Evolutionary conservation across 805 yeast genomes (phyloP).

Genomic region (Hanseniaspora pseudoguilliermondii): DNA sequence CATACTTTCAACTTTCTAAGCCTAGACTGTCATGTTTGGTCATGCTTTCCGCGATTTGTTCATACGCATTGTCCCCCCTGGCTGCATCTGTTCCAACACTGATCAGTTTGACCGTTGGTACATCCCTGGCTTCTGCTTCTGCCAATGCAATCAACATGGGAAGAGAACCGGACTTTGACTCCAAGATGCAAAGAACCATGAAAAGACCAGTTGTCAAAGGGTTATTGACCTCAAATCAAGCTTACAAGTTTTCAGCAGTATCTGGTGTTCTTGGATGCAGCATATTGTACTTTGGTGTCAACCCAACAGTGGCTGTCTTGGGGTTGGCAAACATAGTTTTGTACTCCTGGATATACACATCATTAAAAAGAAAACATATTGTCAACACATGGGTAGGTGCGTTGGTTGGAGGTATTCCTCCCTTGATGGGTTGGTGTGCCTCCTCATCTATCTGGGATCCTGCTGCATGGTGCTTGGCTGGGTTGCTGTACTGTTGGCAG

Average conservation of each 20-base stretch:
- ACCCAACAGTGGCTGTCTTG: conserved; percentile 68
- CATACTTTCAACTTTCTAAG: conserved; percentile 73
- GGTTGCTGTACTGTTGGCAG: conserved; percentile 89
- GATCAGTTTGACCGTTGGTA: conserved; percentile 65
- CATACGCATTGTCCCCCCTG: conserved; percentile 83
- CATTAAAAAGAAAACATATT: conserved; percentile 72
- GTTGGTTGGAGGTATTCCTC: conserved; percentile 96
- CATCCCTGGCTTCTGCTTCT: conserved; percentile 76
- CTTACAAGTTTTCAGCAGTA: conserved; percentile 63
- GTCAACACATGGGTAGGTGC: conserved; percentile 98
- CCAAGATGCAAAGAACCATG: conserved; percentile 75
- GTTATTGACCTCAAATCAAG: conserved; percentile 57
- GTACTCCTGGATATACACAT: conserved; percentile 84
- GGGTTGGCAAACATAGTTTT: conserved; percentile 70
- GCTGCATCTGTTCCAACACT: conserved; percentile 63
- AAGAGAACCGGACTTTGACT: conserved; percentile 82
- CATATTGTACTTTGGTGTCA: conserved; percentile 66
- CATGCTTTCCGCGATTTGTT: conserved; percentile 81
- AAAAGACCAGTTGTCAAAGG: conserved; percentile 87
- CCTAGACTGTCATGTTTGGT: conserved; percentile 81
- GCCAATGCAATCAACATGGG: conserved; percentile 98
- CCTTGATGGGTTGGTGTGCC: conserved; percentile 98
- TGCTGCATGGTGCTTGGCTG: conserved; percentile 91
- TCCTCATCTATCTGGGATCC: conserved; percentile 70
- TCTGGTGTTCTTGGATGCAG: conserved; percentile 62